A percentile compares a stretch with the other conserved stretches of the same genome.
Conservation (phyloP, 108 stramenopile species). For the Epipyxis sp. region DNA sequence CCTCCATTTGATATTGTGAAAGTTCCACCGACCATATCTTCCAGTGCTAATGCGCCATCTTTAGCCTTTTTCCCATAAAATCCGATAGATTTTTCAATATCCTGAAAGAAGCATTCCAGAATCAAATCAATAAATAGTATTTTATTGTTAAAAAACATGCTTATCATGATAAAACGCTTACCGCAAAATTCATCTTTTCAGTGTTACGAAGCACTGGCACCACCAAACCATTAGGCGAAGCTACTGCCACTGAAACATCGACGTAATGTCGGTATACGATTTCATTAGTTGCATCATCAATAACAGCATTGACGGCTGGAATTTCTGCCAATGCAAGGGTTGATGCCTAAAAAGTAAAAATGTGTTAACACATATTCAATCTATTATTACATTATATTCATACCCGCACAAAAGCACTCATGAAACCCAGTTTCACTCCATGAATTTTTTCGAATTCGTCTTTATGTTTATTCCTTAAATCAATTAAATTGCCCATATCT, state of each 20-base stretch:
- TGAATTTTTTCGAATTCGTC: conserved; percentile 92
- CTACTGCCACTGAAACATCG: conserved; percentile 96
- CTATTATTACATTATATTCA: conserved; percentile 2
- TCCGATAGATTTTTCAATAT: conserved; percentile 92
- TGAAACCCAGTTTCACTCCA: conserved; percentile 97
- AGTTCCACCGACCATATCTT: conserved; percentile 99
- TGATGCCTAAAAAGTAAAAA: conserved; percentile 69
- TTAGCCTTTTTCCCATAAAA: conserved; percentile 89
- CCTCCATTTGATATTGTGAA: conserved; percentile 99
- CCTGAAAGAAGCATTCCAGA: no score
- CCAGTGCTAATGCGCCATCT: conserved; percentile 74
- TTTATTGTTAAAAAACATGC: background rate
- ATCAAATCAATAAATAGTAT: background rate
- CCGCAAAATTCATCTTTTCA: conserved; percentile 72
- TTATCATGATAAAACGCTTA: no score
- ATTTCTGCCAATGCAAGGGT: conserved; percentile 83
- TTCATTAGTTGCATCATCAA: conserved; percentile 93
- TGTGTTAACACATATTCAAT: conserved; percentile 1
- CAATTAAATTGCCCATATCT: conserved; percentile 95
- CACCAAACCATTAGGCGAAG: conserved; percentile 89
- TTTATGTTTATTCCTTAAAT: conserved; percentile 86
- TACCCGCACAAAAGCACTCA: conserved; percentile 96
- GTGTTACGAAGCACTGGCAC: conserved; percentile 96
- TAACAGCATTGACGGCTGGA: conserved; percentile 94
- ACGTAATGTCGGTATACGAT: conserved; percentile 96